Base-by-base conservation (phyloP, 2,329 filamentous ascomycete species). In the Penicillium brevicompactum region DNA sequence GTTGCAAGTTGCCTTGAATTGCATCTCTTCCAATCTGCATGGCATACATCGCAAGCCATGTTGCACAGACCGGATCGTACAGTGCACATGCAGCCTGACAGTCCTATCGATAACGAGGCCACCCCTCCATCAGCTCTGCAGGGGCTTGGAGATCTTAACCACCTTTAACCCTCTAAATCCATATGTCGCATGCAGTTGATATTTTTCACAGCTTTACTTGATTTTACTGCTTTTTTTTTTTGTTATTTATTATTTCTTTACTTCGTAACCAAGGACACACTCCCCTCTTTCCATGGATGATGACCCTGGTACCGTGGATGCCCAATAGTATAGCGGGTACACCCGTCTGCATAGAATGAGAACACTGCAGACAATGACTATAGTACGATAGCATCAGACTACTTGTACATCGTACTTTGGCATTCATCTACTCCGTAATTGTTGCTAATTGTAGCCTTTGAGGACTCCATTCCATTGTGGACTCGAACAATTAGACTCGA, bases 51-150 rank as follows among this genome's bases (percentile, higher is more conserved):
- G 49, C n/a, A 45, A 34, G 40, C 24, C 48, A 50, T 44, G 48
- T 59, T 21, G 53, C 58, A 58, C 57, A 57, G 50, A 59, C 59
- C 44, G 38, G 50, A 22, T 41, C 53, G 50, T 56, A 56, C 57
- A 59, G 31, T 27, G 47, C 52, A 55, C 55, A 59, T 46, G 51
- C 38, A 54, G 54, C 37, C 44, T 40, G 48, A 49, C 44, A 46
- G 45, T 57, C 67, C 67, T 71, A 71, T 71, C 67, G 67, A 70
- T 68, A 66, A 67, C 57, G 51, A 64, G 50, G 31, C 27, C 57
- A 51, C 66, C 67, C 68, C 67, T 69, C 67, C 67, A 65, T 64
- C 54, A 56, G 30, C 47, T n/a, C 43, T 51, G 53, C 50, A 52
- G 43, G 24, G 34, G 34, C 34, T 37, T 37, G 34, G n/a, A 38